Evolutionary conservation across 202 grass and related monocot genomes (phyloP).

Genomic region (Schoenoplectus tabernaemontani): DNA sequence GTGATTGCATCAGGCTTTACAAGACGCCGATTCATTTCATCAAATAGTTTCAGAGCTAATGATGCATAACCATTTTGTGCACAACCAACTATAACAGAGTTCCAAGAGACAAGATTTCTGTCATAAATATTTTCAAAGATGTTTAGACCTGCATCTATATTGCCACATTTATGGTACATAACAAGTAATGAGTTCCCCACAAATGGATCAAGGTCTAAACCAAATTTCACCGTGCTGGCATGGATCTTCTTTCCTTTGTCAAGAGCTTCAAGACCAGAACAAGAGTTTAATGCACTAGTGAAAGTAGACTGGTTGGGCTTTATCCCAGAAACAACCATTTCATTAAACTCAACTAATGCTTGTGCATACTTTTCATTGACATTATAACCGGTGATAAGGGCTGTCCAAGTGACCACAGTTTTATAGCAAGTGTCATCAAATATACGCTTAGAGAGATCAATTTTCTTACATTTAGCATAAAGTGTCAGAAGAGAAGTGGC

Average conservation of each 20-base stretch:
- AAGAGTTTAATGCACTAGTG: slow-evolving; percentile 40
- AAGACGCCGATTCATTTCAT: slow-evolving; percentile 30
- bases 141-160: slow-evolving; percentile 30
- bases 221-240: slow-evolving; percentile 29
- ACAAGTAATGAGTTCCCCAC: slow-evolving; percentile 39
- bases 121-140: slow-evolving; percentile 33
- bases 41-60: slow-evolving; percentile 26
- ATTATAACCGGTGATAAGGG: slow-evolving; percentile 67
- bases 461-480: slow-evolving; percentile 42
- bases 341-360: slow-evolving; percentile 26
- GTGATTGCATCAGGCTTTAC: slow-evolving; percentile 42
- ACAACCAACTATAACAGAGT: slow-evolving; percentile 44
- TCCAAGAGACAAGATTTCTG: slow-evolving; percentile 49
- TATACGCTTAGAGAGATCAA: slow-evolving; percentile 33
- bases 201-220: slow-evolving; percentile 37
- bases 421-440: slow-evolving; percentile 52
- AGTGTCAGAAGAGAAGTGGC: slow-evolving; percentile 39
- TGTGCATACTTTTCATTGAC: slow-evolving; percentile 43
- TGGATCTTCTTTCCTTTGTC: slow-evolving; percentile 42
- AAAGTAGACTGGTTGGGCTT: slow-evolving; percentile 45
- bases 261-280: slow-evolving; percentile 38
- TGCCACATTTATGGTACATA: slow-evolving; percentile 46
- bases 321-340: slow-evolving; percentile 35
- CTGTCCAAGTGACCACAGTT: slow-evolving; percentile 78
- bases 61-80: slow-evolving; percentile 40